These are phyloP conservation scores for Metarhizium brunneum DNA, from an alignment of 2,329 filamentous ascomycete genomes.

Conservation along the genomic window DNA sequence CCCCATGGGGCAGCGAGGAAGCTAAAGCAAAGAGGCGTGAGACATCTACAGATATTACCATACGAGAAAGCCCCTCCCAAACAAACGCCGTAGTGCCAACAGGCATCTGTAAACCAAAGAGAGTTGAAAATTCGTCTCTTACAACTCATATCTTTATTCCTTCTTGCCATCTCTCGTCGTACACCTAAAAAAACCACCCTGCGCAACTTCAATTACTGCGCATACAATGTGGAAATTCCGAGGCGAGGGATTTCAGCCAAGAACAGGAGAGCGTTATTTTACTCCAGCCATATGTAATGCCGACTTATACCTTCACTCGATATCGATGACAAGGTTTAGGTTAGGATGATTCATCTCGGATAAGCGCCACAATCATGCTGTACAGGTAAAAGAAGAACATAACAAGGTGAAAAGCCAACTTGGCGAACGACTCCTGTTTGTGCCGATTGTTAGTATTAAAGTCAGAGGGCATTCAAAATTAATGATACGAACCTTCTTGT, in stretches of 20 bases:
- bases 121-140: constrained; percentile 20
- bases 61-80: constrained; percentile 12
- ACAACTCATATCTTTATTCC: constrained; percentile 14
- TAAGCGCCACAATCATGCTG: constrained; percentile 96
- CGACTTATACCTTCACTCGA: neutral
- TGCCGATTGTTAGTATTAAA: constrained; percentile 11
- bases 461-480: neutral
- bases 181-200: neutral
- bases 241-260: neutral
- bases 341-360: constrained; percentile 88
- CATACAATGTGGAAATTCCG: neutral
- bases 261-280: neutral
- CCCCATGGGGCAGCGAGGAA: neutral
- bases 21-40: neutral
- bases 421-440: constrained; percentile 89
- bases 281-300: neutral
- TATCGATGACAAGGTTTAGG: neutral
- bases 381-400: constrained; percentile 99
- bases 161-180: constrained; percentile 17
- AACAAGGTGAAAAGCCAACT: constrained; percentile 94
- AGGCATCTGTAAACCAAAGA: constrained; percentile 19
- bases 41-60: constrained; percentile 5
- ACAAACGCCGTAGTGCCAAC: constrained; percentile 19
- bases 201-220: neutral
- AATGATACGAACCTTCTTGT: constrained; percentile 71